phyloP scores from a whole-genome alignment of 1,284 basidiomycete genomes.

The Cutaneotrichosporon cutaneum region DNA sequence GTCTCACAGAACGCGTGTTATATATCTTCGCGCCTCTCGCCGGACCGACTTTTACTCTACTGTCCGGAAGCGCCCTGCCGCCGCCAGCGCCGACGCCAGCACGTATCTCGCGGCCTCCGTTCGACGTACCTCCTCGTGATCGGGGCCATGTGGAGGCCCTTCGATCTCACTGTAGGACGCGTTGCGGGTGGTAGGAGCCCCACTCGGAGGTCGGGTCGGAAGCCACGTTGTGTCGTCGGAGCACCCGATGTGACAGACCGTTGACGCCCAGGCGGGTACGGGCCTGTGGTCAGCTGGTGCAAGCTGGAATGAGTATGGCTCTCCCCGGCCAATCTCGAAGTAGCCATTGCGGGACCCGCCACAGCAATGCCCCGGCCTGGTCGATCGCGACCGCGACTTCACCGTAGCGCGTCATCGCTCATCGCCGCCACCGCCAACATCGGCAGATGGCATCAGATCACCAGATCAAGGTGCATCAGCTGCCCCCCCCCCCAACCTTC shows the following conservation, averaged over 20 bases:
- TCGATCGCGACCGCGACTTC: too few relatives aligned
- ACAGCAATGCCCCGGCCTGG: too few relatives aligned
- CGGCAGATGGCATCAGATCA: too few relatives aligned
- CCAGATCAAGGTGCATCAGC: too few relatives aligned
- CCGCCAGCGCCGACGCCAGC: not conserved
- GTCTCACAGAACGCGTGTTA: not conserved
- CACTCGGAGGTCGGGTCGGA: constrained; percentile 7
- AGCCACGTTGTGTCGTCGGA: not conserved
- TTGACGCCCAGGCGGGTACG: too few relatives aligned
- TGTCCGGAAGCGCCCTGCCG: not conserved
- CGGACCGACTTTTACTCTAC: not conserved
- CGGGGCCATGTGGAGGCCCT: not conserved
- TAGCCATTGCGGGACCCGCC: too few relatives aligned
- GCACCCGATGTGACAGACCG: not conserved
- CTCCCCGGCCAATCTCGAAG: too few relatives aligned
- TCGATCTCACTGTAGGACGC: not conserved
- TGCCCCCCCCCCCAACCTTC: too few relatives aligned
- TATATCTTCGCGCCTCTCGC: not conserved
- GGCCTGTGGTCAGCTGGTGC: too few relatives aligned
- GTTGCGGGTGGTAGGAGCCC: not conserved
- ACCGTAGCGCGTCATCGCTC: too few relatives aligned
- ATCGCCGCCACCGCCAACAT: too few relatives aligned
- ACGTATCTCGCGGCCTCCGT: not conserved
- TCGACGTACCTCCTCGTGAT: not conserved
- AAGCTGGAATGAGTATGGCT: too few relatives aligned